Evolutionary conservation across 768 basidiomycete species (phyloP).

Genomic region (Leccinellum rugosiceps): DNA sequence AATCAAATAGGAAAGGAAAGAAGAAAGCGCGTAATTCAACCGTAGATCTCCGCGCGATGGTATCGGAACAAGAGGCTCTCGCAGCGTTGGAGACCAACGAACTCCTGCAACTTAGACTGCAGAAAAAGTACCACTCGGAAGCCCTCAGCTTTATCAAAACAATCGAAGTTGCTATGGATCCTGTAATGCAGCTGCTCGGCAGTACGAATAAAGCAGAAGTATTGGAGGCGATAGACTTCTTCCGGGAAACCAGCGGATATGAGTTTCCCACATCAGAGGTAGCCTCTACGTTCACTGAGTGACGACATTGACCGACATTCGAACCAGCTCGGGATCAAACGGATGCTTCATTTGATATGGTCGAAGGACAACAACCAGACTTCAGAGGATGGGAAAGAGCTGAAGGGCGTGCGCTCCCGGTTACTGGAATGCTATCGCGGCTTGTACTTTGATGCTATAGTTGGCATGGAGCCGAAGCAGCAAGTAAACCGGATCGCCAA

Average conservation of each 20-base stretch:
- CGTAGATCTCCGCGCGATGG: constrained; percentile 65
- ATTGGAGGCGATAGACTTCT: constrained; percentile 86
- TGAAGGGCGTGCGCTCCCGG: constrained; percentile 84
- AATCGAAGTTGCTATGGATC: constrained; percentile 66
- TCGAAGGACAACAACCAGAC: constrained; percentile 84
- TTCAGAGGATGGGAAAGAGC: constrained; percentile 72
- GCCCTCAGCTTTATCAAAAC: constrained; percentile 78
- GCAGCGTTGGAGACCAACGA: constrained; percentile 67
- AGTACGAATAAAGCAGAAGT: constrained; percentile 85
- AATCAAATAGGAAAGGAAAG: constrained; percentile 39
- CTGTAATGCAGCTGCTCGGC: constrained; percentile 73
- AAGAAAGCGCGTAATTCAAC: constrained; percentile 64
- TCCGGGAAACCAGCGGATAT: constrained; percentile 78
- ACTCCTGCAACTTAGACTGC: constrained; percentile 61
- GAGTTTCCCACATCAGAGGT: constrained; percentile 78
- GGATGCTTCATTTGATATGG: constrained; percentile 98
- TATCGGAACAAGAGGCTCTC: constrained; percentile 68
- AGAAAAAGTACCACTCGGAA: constrained; percentile 85
- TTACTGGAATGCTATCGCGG: constrained; percentile 85
- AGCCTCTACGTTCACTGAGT: constrained; percentile 3
- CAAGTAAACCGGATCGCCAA: constrained; percentile 91
- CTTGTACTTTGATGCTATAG: constrained; percentile 84
- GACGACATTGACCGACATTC: neutral
- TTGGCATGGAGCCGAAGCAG: constrained; percentile 72
- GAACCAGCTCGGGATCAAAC: constrained; percentile 78